Conservation (phyloP, 352 stramenopile species). For the Blastocystis sp. region DNA sequence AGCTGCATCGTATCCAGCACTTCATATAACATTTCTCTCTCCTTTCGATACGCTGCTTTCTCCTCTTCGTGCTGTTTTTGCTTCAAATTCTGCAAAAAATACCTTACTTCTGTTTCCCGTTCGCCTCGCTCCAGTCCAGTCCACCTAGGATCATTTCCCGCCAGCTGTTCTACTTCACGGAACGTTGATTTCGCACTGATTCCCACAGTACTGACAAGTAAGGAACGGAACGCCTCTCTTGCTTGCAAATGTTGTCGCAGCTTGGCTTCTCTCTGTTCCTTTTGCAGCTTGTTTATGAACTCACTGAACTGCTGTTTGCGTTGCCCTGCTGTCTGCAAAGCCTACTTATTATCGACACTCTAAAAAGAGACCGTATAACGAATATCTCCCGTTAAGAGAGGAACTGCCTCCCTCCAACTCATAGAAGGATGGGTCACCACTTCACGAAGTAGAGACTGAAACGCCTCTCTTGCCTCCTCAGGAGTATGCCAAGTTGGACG, state of each 20-base stretch:
- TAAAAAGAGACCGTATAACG: not conserved
- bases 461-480: not conserved
- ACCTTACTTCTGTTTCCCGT: not conserved
- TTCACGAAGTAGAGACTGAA: not conserved
- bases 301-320: constrained; percentile 61
- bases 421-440: not conserved
- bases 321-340: not conserved
- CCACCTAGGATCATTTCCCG: not conserved
- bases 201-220: not conserved
- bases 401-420: constrained; percentile 9
- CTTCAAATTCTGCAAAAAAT: not conserved
- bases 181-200: not conserved
- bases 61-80: not conserved
- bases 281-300: constrained; percentile 26
- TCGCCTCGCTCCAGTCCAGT: not conserved
- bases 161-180: not conserved
- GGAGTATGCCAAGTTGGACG: not conserved
- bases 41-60: not conserved
- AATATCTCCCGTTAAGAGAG: not conserved
- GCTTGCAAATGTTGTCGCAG: not conserved
- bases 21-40: not conserved
- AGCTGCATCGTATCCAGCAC: not conserved
- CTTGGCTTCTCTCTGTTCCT: not conserved
- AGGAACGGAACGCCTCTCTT: not conserved
- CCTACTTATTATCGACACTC: not conserved